Evolutionary conservation across 1,284 basidiomycete genomes (phyloP).

Genomic region (Volvariella volvacea): DNA sequence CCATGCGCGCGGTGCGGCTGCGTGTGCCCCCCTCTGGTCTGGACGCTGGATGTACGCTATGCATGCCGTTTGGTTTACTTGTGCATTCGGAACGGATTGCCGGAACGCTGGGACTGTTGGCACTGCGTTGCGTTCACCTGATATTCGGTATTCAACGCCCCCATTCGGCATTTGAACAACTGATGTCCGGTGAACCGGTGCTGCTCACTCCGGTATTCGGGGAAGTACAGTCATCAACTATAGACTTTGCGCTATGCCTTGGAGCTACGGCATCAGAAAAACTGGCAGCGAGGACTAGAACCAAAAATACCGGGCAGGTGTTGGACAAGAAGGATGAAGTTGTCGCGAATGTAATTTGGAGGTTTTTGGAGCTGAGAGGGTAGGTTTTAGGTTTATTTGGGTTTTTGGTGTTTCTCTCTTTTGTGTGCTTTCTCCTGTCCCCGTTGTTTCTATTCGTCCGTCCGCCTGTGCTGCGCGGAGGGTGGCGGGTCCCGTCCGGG

Average conservation of each 20-base stretch:
- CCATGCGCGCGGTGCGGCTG: no score
- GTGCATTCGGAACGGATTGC: no score
- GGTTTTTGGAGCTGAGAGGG: slow-evolving; percentile 94
- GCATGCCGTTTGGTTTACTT: no score
- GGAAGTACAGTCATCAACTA: slow-evolving; percentile 76
- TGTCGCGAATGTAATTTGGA: slow-evolving; percentile 97
- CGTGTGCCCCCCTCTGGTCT: no score
- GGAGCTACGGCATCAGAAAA: slow-evolving; percentile 83
- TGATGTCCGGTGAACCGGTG: no score
- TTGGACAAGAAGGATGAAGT: slow-evolving; percentile 98
- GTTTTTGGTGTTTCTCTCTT: slow-evolving; percentile 6
- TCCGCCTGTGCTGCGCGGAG: no score
- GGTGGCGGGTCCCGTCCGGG: no score
- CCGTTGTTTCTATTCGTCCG: slow-evolving; percentile 2
- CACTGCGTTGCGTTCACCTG: no score
- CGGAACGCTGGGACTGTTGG: no score
- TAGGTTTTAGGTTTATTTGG: slow-evolving; percentile 27
- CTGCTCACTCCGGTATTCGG: not conserved
- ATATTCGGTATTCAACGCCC: no score
- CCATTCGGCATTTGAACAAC: no score
- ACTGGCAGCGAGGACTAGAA: slow-evolving; percentile 71
- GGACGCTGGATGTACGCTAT: no score
- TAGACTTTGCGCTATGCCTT: slow-evolving; percentile 92
- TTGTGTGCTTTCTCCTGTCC: not conserved
- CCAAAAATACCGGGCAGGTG: slow-evolving; percentile 36